phyloP scores from a whole-genome alignment of 805 yeast genomes.

The Zygosaccharomyces rouxii region DNA sequence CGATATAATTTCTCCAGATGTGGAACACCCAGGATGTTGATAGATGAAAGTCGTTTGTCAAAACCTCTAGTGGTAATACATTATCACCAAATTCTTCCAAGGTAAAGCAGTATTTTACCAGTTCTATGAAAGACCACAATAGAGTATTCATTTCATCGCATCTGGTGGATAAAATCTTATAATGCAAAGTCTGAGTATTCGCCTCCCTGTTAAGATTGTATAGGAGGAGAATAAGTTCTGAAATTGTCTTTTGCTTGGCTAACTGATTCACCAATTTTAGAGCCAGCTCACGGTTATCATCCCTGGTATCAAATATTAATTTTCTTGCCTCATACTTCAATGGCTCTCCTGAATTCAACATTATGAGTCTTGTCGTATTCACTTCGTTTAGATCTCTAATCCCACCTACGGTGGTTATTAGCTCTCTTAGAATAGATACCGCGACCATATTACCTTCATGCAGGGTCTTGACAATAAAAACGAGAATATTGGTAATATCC shows the following conservation, averaged over 20 bases:
- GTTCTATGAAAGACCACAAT: conserved; percentile 59
- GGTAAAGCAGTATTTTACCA: conserved; percentile 49
- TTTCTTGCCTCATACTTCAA: conserved; percentile 51
- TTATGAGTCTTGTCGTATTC: conserved; percentile 57
- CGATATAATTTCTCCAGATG: conserved; percentile 58
- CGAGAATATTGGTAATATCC: conserved; percentile 58
- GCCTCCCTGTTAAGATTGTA: conserved; percentile 43
- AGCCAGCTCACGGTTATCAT: conserved; percentile 45
- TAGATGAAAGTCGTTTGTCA: conserved; percentile 43
- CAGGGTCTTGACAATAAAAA: conserved; percentile 57
- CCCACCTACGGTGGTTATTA: conserved; percentile 73
- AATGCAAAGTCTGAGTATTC: conserved; percentile 43
- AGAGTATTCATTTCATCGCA: conserved; percentile 68
- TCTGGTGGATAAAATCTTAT: conserved; percentile 66
- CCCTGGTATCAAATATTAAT: conserved; percentile 52
- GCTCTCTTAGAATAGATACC: conserved; percentile 59
- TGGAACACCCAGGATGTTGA: conserved; percentile 67
- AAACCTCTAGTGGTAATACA: conserved; percentile 40
- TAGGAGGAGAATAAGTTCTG: conserved; percentile 65
- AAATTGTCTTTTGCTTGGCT: conserved; percentile 40
- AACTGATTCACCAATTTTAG: conserved; percentile 46
- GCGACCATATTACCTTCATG: conserved; percentile 56
- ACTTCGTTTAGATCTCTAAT: conserved; percentile 65
- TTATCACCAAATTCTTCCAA: conserved; percentile 31
- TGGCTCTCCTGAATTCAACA: conserved; percentile 60